These are phyloP conservation scores for Evernia prunastri DNA, from an alignment of 495 filamentous ascomycete genomes.

Conservation along the genomic window DNA sequence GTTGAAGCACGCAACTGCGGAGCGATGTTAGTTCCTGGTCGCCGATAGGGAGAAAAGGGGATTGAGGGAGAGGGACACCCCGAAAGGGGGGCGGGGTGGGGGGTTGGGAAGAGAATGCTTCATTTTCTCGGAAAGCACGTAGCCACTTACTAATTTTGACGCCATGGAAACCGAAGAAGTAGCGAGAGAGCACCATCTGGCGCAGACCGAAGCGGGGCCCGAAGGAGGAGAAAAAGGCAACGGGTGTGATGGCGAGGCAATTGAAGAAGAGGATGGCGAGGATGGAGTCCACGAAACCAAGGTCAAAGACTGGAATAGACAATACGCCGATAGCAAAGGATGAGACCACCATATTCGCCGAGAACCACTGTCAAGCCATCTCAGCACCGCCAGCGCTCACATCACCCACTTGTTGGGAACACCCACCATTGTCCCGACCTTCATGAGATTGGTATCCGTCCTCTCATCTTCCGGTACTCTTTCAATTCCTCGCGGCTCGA, in stretches of 20 bases:
- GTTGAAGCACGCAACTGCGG: conserved; percentile 59
- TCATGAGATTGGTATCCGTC: conserved; percentile 56
- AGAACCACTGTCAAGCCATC: conserved; percentile 57
- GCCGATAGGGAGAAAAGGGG: neutral
- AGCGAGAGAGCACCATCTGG: conserved; percentile 81
- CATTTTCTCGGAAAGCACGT: conserved; percentile 4
- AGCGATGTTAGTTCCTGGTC: conserved; percentile 26
- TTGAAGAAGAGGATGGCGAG: conserved; percentile 76
- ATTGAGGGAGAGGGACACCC: no score
- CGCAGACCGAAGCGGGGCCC: conserved; percentile 71
- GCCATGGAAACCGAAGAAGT: conserved; percentile 70
- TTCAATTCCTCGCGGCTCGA: conserved; percentile 78
- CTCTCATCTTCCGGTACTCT: conserved; percentile 70
- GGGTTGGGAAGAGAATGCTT: neutral
- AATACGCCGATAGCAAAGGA: conserved; percentile 77
- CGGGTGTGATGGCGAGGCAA: conserved; percentile 62
- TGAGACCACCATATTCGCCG: conserved; percentile 77
- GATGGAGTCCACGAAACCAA: conserved; percentile 73
- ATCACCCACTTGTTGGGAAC: neutral
- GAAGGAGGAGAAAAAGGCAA: conserved; percentile 75
- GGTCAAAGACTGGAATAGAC: conserved; percentile 55
- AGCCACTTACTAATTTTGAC: conserved; percentile 61
- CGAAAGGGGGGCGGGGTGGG: no score
- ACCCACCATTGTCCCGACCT: conserved; percentile 70
- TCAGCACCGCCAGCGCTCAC: neutral